These are phyloP conservation scores for Earliella scabrosa DNA, from an alignment of 1,284 basidiomycete species.

Conservation along the genomic window DNA sequence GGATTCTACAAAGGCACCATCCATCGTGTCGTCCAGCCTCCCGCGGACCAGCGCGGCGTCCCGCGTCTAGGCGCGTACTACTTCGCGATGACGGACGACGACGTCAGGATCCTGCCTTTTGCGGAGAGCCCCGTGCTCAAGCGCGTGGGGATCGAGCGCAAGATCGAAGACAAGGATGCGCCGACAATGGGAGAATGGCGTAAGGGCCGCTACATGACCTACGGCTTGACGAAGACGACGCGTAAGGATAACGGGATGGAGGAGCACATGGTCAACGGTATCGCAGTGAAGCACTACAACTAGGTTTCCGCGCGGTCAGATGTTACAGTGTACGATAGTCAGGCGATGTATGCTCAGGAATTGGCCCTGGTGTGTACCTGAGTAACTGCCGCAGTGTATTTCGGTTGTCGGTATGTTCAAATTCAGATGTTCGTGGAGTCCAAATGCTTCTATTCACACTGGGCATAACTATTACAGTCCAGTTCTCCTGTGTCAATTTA, in stretches of 20 bases:
- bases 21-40: slow-evolving; percentile 48
- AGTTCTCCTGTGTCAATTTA: too few relatives aligned
- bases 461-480: too few relatives aligned
- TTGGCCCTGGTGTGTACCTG: too few relatives aligned
- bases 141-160: slow-evolving; percentile 35
- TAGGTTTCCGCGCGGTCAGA: slow-evolving; percentile 23
- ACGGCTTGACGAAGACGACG: slow-evolving; percentile 37
- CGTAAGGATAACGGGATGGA: slow-evolving; percentile 42
- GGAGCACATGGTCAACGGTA: slow-evolving; percentile 48
- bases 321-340: too few relatives aligned
- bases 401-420: too few relatives aligned
- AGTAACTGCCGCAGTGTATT: too few relatives aligned
- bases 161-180: slow-evolving; percentile 36
- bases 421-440: too few relatives aligned
- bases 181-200: slow-evolving; percentile 45
- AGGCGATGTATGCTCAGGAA: not conserved
- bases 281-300: slow-evolving; percentile 49
- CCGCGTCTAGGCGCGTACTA: slow-evolving; percentile 57
- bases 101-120: slow-evolving; percentile 42
- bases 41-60: slow-evolving; percentile 49
- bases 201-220: slow-evolving; percentile 38
- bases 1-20: slow-evolving; percentile 45
- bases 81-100: slow-evolving; percentile 38
- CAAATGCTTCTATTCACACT: too few relatives aligned
- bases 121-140: slow-evolving; percentile 47